Conservation (phyloP, 176 grass and related monocot species). For the Tillandsia fasciculata region DNA sequence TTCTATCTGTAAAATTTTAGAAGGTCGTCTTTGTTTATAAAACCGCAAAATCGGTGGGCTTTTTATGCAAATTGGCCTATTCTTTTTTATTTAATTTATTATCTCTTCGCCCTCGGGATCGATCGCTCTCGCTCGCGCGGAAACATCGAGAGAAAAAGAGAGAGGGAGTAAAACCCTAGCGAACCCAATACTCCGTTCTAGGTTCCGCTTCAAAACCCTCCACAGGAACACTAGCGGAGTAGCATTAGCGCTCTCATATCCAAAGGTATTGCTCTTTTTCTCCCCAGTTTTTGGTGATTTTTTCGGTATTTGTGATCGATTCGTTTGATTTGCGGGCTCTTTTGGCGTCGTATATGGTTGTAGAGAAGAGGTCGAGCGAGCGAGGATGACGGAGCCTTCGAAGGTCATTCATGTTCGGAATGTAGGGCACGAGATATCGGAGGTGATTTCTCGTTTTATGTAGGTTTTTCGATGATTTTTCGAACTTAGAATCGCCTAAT, state of each 20-base stretch:
- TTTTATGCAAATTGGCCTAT: too few species aligned
- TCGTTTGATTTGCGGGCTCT: not conserved
- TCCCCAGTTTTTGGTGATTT: not conserved
- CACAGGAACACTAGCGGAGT: not conserved
- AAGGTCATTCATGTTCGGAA: conserved; percentile 97
- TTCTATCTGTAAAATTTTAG: too few species aligned
- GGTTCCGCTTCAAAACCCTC: not conserved
- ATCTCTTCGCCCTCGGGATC: too few species aligned
- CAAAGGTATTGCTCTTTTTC: not conserved
- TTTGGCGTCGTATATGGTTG: not conserved
- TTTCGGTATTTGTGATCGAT: too few species aligned
- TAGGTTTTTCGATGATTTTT: not conserved
- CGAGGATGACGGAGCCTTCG: conserved; percentile 81
- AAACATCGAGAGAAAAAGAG: too few species aligned
- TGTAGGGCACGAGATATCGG: conserved; percentile 84
- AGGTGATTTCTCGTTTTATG: conserved; percentile 37
- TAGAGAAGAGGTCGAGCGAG: not conserved
- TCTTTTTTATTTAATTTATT: too few species aligned
- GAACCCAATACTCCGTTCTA: too few species aligned
- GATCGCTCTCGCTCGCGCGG: too few species aligned
- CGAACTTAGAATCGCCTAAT: not conserved
- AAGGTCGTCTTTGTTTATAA: too few species aligned
- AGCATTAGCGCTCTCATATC: not conserved
- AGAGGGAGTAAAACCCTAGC: too few species aligned
- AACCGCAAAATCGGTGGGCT: too few species aligned